phyloP scores from a whole-genome alignment of 2,329 filamentous ascomycete species.

The Phialocephala subalpina region DNA sequence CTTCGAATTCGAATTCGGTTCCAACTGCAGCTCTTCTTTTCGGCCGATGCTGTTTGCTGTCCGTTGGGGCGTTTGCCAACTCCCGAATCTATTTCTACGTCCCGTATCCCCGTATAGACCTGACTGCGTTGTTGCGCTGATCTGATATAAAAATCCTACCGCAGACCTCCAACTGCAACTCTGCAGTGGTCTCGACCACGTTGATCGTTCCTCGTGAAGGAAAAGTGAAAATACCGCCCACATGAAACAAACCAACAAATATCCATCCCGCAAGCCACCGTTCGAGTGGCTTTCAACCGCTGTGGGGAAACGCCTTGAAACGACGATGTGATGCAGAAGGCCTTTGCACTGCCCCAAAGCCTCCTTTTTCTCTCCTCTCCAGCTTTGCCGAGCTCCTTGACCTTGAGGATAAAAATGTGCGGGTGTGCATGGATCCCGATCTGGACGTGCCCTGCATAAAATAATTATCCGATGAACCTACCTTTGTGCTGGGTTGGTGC shows the following conservation, averaged over 20 bases:
- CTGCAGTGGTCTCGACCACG: background rate
- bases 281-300: constrained; percentile 3
- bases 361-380: too few relatives aligned
- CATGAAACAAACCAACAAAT: constrained; percentile 18
- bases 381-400: too few relatives aligned
- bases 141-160: background rate
- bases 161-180: background rate
- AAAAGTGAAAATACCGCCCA: constrained; percentile 11
- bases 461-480: background rate
- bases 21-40: background rate
- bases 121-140: background rate
- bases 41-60: background rate
- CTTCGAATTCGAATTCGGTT: too few relatives aligned
- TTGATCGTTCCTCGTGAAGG: background rate
- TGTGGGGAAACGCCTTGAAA: constrained; percentile 11
- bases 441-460: background rate
- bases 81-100: background rate
- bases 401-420: background rate
- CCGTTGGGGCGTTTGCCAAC: background rate
- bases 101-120: constrained; percentile 1
- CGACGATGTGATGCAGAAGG: background rate
- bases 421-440: background rate
- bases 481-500: background rate
- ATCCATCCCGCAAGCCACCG: background rate
- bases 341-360: too few relatives aligned